phyloP scores from a whole-genome alignment of 371 early-diverging fungal species.

The Parasitella parasitica region DNA sequence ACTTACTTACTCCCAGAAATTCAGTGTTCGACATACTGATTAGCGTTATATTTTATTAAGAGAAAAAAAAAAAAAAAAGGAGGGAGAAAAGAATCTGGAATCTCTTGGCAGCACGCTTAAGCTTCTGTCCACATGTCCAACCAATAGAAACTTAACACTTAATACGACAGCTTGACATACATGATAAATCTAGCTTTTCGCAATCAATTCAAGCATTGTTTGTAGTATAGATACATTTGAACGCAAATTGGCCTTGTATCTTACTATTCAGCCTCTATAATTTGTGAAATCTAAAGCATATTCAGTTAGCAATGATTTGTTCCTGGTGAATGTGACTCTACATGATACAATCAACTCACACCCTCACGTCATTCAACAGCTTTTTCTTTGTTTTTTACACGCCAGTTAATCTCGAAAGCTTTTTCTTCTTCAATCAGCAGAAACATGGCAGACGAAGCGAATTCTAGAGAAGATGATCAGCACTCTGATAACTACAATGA shows the following conservation, averaged over 20 bases:
- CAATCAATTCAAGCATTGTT: neutral
- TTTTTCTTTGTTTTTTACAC: neutral
- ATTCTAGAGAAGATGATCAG: neutral
- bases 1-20: constrained; percentile 31
- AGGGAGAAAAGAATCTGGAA: neutral
- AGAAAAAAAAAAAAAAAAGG: neutral
- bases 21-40: constrained; percentile 35
- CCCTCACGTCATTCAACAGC: neutral
- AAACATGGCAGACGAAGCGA: neutral
- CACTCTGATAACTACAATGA: neutral
- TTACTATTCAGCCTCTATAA: neutral
- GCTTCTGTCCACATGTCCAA: neutral
- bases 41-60: neutral
- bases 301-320: no score
- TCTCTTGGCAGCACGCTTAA: neutral
- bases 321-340: neutral
- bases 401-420: neutral
- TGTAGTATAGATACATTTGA: no score
- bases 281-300: neutral
- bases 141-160: neutral
- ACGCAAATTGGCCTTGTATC: no score
- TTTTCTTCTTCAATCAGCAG: neutral
- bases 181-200: neutral
- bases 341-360: neutral
- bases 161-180: neutral